A percentile compares a stretch with the other conserved stretches of the same genome.
phyloP scores from a whole-genome alignment of 225 moss, liverwort and hornwort species.

The Straminergon stramineum region DNA sequence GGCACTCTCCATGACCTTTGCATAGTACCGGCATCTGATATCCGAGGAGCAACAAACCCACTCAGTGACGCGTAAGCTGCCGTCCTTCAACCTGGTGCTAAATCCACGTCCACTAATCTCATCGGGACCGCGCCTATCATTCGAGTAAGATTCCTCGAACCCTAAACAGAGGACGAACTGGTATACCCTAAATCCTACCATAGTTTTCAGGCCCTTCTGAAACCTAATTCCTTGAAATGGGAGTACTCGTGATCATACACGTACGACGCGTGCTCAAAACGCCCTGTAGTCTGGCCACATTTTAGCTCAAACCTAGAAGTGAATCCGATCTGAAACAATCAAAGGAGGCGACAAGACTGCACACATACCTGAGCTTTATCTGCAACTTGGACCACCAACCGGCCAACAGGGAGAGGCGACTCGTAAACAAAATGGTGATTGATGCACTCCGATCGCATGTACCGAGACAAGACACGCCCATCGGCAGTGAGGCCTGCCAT shows the following conservation, averaged over 20 bases:
- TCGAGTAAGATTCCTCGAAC: background rate
- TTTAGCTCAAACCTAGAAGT: background rate
- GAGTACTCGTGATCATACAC: background rate
- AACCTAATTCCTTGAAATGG: background rate
- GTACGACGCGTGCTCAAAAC: background rate
- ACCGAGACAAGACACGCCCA: slow-evolving; percentile 74
- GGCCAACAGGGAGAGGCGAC: slow-evolving; percentile 72
- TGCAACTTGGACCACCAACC: slow-evolving; percentile 81
- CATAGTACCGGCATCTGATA: background rate
- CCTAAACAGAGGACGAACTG: background rate
- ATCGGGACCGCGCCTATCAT: background rate
- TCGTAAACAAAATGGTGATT: slow-evolving; percentile 77
- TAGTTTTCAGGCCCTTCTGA: background rate
- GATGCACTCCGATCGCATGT: slow-evolving; percentile 88
- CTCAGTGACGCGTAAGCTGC: background rate
- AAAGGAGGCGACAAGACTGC: background rate
- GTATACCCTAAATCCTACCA: background rate
- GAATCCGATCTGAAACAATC: background rate
- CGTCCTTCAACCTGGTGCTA: background rate
- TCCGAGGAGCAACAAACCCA: background rate
- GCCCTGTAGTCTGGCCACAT: background rate
- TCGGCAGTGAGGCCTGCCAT: slow-evolving; percentile 90
- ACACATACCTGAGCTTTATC: slow-evolving; percentile 77
- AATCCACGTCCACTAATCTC: background rate
- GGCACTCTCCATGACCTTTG: background rate